Base-by-base conservation (phyloP, 768 basidiomycete species). In the Hydnomerulius pinastri region DNA sequence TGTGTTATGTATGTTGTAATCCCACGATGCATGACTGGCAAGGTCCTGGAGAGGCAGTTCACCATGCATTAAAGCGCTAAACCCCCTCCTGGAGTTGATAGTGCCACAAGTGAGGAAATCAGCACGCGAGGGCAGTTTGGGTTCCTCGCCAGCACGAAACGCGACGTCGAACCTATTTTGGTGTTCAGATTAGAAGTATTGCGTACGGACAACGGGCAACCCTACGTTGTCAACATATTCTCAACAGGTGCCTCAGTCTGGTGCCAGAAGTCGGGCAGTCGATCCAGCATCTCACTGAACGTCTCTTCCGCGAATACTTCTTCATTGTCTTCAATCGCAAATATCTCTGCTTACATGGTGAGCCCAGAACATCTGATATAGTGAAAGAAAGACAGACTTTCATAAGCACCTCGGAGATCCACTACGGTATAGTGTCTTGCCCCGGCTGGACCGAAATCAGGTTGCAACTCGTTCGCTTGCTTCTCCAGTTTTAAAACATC, bases 201-300 rank as follows among this genome's bases (percentile, higher is more conserved):
- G 3, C 12, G 37, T 20, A 23, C 42, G 41, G 29, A 21, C 33
- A 48, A 13, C 47, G 28, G 40, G 33, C 32, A 13, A 33, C 58
- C 71, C 56, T 56, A 91, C 90, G 73, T 76, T 23, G 86, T 91
- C 21, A 90, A 57, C 54, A 86, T 70, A 44, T 81, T 71, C 32
- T 85, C 82, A 1, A 72, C 56, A 2, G 75, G 71, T 23, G 62
- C 66, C 48, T 82, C 78, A 3, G 67, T 53, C n/a, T 71, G 70
- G 57, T 82, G 79, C 79, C 82, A 84, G 54, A 81, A 80, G 6
- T 68, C 67, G 0, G 82, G 76, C 53, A 89, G 74, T 32, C 64
- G 71, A 17, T 84, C 81, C 13, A 87, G 53, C 17, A 78, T 56
- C 29, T 82, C 73, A 51, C 80, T 71, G 7, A 80, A 71, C 1